Conservation (phyloP, 2,329 filamentous ascomycete genomes). For the Penicillium olsonii region DNA sequence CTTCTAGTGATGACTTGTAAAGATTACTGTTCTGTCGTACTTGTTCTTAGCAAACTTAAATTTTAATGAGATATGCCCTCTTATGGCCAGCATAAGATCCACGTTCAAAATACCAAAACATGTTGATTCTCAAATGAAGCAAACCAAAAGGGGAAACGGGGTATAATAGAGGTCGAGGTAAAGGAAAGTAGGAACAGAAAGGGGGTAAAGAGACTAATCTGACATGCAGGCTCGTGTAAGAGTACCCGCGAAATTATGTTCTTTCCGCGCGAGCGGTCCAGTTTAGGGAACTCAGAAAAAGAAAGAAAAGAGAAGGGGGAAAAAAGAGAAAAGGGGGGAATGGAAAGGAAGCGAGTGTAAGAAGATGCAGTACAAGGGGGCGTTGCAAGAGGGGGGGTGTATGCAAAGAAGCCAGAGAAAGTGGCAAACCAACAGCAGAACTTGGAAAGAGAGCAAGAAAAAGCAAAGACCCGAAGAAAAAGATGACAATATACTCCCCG, state of each 20-base stretch:
- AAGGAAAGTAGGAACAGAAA: conserved; percentile 8
- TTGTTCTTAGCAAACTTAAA: neutral
- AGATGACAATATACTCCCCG: conserved; percentile 1
- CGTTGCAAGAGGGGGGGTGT: conserved; percentile 16
- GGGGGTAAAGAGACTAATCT: conserved; percentile 11
- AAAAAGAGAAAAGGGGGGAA: conserved; percentile 6
- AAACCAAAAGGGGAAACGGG: conserved; percentile 1
- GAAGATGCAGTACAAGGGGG: conserved; percentile 12
- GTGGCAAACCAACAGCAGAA: conserved; percentile 11
- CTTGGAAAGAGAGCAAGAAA: conserved; percentile 5
- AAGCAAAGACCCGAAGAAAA: conserved; percentile 6
- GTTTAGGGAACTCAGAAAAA: conserved; percentile 15
- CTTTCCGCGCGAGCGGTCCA: conserved; percentile 26
- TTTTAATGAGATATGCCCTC: conserved; percentile 14
- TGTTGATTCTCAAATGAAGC: conserved; percentile 2
- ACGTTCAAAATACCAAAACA: neutral
- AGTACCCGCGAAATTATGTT: conserved; percentile 14
- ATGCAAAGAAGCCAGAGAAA: conserved; percentile 19
- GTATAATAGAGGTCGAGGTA: conserved; percentile 12
- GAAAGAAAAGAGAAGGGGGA: too few relatives aligned
- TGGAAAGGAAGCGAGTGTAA: conserved; percentile 13
- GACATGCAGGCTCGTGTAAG: conserved; percentile 15
- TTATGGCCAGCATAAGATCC: conserved; percentile 7
- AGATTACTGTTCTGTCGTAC: conserved; percentile 2
- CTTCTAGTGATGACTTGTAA: conserved; percentile 4